Percentiles rank a stretch among this genome's conserved stretches.
phyloP scores from a whole-genome alignment of 345 rosid species.

The Durio zibethinus region DNA sequence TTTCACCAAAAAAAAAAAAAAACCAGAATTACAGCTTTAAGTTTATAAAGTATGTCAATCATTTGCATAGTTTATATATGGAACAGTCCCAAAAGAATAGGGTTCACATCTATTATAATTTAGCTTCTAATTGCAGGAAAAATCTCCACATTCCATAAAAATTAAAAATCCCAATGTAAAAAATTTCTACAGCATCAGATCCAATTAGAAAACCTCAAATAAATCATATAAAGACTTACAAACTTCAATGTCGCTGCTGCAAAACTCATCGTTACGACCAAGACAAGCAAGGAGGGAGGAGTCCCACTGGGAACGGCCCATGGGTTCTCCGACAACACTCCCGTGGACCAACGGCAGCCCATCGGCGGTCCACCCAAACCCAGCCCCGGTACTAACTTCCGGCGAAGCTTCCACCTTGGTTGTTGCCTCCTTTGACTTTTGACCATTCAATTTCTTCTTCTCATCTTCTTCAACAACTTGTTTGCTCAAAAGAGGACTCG shows the following conservation, averaged over 20 bases:
- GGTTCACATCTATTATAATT: not conserved
- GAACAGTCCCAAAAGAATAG: not conserved
- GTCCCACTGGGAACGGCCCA: slow-evolving; percentile 69
- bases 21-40: not conserved
- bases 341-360: slow-evolving; percentile 73
- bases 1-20: no score
- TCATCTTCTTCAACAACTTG: slow-evolving; percentile 16
- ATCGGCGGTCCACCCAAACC: slow-evolving; percentile 69
- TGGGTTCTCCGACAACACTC: slow-evolving; percentile 83
- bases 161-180: not conserved
- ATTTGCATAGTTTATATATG: not conserved
- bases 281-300: slow-evolving; percentile 68
- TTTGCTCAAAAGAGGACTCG: slow-evolving; percentile 70
- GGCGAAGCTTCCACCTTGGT: slow-evolving; percentile 13
- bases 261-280: slow-evolving; percentile 87
- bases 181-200: not conserved
- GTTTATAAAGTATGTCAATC: not conserved
- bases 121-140: not conserved
- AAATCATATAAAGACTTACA: slow-evolving; percentile 48
- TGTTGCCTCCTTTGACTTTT: not conserved
- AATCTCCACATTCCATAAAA: not conserved
- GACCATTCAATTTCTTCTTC: slow-evolving; percentile 32
- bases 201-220: not conserved
- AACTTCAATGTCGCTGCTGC: slow-evolving; percentile 99
- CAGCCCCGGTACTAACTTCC: slow-evolving; percentile 22